Conservation (phyloP, 2,329 filamentous ascomycete species). For the Trichoderma pleuroti region DNA sequence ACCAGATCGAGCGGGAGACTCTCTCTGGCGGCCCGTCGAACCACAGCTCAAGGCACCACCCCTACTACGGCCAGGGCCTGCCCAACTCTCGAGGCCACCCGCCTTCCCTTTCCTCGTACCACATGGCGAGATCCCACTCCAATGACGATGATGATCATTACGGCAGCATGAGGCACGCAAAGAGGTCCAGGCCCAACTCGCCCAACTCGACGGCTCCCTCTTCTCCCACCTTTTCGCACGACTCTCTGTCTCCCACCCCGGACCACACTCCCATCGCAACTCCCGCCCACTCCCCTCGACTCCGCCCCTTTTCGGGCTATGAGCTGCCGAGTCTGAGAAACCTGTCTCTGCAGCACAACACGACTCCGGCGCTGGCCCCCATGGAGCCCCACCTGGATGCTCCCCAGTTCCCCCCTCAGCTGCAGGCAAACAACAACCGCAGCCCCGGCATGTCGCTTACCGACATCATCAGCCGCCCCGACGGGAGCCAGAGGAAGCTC, state of each 20-base stretch:
- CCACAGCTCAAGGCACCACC: slow-evolving; percentile 48
- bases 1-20: slow-evolving; percentile 60
- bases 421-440: slow-evolving; percentile 49
- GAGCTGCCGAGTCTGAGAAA: slow-evolving; percentile 83
- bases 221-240: slow-evolving; percentile 93
- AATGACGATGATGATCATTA: slow-evolving; percentile 78
- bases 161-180: slow-evolving; percentile 66
- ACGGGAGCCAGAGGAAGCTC: slow-evolving; percentile 84
- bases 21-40: slow-evolving; percentile 38
- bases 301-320: slow-evolving; percentile 72
- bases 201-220: slow-evolving; percentile 94
- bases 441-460: slow-evolving; percentile 74
- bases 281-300: slow-evolving; percentile 87
- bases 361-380: slow-evolving; percentile 54
- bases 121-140: slow-evolving; percentile 87
- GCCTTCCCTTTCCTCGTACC: slow-evolving; percentile 79
- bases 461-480: slow-evolving; percentile 87
- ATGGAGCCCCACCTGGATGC: slow-evolving; percentile 55
- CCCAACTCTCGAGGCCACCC: slow-evolving; percentile 58
- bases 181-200: slow-evolving; percentile 88
- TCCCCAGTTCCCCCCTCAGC: slow-evolving; percentile 43
- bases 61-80: slow-evolving; percentile 49
- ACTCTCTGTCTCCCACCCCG: slow-evolving; percentile 90
- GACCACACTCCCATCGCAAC: slow-evolving; percentile 99
- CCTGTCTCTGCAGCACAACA: slow-evolving; percentile 51